Conservation (phyloP, 2,329 filamentous ascomycete species). For the Lecanicillium sp. region DNA sequence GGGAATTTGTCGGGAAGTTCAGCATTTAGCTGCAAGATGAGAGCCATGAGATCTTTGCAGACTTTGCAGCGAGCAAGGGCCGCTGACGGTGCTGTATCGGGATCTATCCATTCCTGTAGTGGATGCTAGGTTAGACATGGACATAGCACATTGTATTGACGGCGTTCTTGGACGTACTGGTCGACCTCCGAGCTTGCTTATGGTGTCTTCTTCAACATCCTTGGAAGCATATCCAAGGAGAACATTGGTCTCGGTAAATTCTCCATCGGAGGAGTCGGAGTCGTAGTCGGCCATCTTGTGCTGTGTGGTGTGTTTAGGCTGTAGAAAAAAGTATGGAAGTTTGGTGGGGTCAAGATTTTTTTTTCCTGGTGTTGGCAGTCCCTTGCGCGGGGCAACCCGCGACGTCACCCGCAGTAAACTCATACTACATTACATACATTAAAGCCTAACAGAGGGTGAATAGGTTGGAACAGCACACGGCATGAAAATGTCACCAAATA, state of each 20-base stretch:
- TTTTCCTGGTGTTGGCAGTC: constrained; percentile 15
- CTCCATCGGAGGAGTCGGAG: constrained; percentile 70
- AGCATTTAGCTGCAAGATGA: constrained; percentile 85
- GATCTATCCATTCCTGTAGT: constrained; percentile 71
- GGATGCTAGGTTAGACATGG: constrained; percentile 5
- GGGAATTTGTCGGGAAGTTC: constrained; percentile 83
- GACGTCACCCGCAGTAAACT: too few species aligned
- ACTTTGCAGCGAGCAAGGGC: constrained; percentile 76
- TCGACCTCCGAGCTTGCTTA: constrained; percentile 80
- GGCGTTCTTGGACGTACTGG: constrained; percentile 53
- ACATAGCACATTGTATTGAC: constrained; percentile 3
- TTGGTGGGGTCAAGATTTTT: constrained; percentile 35
- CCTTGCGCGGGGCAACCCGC: constrained; percentile 17
- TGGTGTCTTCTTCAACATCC: constrained; percentile 69
- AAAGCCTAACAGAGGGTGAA: background rate
- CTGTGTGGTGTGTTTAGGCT: background rate
- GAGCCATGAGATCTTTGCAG: constrained; percentile 74
- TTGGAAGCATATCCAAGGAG: constrained; percentile 82
- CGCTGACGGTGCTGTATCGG: constrained; percentile 61
- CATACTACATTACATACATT: background rate
- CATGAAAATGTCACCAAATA: too few species aligned
- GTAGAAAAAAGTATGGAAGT: constrained; percentile 10
- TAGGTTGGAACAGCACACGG: too few species aligned
- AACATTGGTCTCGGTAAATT: constrained; percentile 75
- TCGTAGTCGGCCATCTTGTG: constrained; percentile 66